Percentiles rank a stretch among this genome's conserved stretches.
phyloP scores from a whole-genome alignment of 306 rosid species.

The Luffa acutangula region DNA sequence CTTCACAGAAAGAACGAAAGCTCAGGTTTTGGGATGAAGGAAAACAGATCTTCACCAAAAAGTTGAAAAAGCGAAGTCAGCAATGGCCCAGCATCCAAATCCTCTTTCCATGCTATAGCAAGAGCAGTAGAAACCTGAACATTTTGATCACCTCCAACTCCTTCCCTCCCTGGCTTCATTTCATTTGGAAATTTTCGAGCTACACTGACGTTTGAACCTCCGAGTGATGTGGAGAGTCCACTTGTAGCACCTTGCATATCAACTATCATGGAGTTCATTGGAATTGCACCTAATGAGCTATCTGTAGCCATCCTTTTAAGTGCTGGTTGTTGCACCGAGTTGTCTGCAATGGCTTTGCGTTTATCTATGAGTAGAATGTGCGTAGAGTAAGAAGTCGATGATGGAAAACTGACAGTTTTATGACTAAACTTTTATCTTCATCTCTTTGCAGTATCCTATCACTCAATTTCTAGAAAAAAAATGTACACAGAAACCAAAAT shows the following conservation, averaged over 20 bases:
- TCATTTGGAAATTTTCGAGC: slow-evolving; percentile 40
- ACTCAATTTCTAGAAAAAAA: background rate
- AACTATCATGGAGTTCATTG: slow-evolving; percentile 72
- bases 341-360: slow-evolving; percentile 66
- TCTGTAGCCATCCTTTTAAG: slow-evolving; percentile 55
- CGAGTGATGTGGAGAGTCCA: slow-evolving; percentile 41
- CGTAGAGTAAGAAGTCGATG: background rate
- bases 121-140: slow-evolving; percentile 39
- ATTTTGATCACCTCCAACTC: slow-evolving; percentile 25
- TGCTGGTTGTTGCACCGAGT: slow-evolving; percentile 60
- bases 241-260: slow-evolving; percentile 51
- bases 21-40: slow-evolving; percentile 59
- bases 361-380: slow-evolving; percentile 26
- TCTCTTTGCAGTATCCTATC: background rate
- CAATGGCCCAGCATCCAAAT: slow-evolving; percentile 55
- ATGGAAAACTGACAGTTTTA: background rate
- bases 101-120: slow-evolving; percentile 88
- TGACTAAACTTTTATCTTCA: background rate
- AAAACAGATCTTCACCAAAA: slow-evolving; percentile 57
- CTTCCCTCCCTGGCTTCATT: slow-evolving; percentile 26
- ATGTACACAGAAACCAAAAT: background rate
- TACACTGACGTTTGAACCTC: slow-evolving; percentile 20
- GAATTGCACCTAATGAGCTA: slow-evolving; percentile 38
- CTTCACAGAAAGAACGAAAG: slow-evolving; percentile 36
- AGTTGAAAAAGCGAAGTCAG: slow-evolving; percentile 45